Evolutionary conservation across 495 filamentous ascomycete species (phyloP), one percentile per base, ranked within the genome.

Genomic region (Jackrogersella multiformis): DNA sequence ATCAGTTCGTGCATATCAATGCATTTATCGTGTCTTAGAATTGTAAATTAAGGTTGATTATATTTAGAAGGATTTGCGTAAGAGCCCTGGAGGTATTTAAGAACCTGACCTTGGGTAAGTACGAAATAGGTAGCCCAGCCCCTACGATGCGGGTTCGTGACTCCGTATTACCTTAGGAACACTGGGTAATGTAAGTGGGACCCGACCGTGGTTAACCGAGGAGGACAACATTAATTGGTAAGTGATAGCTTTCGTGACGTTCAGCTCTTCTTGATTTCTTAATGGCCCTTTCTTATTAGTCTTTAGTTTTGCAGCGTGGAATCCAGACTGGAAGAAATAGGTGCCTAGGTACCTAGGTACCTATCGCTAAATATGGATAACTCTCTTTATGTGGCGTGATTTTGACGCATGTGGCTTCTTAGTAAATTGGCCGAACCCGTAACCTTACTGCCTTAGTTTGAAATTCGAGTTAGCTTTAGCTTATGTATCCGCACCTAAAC

Each of bases 61-160:
- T 67, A 61, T 56, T 67, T 61, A 61, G 57, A 61, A 67, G 57
- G 42, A 45, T 56, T 57, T 34, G 64, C 56, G 34, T 53, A n/a
- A 30, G n/a, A n/a, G n/a, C n/a, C n/a, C n/a, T n/a, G n/a, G n/a
- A n/a, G n/a, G 44, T 35, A 34, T 45, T 57, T 36, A 18, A 53
- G 51, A 36, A 52, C 57, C 52, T 45, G 38, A 53, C 30, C 28
- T 28, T n/a, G n/a, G n/a, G n/a, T n/a, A n/a, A n/a, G n/a, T n/a
- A n/a, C n/a, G n/a, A n/a, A n/a, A n/a, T n/a, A n/a, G n/a, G n/a
- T n/a, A n/a, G n/a, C n/a, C n/a, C n/a, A 16, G 28, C 12, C 10
- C 48, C 16, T 44, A 38, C 7, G 18, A 52, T 41, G 24, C 26
- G 24, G 49, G 42, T 30, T 55, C 20, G 26, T 26, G 32, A 55